Percentiles rank a stretch among this genome's conserved stretches.
phyloP scores from a whole-genome alignment of 2,329 filamentous ascomycete species.

The Trichoderma guizhouense region DNA sequence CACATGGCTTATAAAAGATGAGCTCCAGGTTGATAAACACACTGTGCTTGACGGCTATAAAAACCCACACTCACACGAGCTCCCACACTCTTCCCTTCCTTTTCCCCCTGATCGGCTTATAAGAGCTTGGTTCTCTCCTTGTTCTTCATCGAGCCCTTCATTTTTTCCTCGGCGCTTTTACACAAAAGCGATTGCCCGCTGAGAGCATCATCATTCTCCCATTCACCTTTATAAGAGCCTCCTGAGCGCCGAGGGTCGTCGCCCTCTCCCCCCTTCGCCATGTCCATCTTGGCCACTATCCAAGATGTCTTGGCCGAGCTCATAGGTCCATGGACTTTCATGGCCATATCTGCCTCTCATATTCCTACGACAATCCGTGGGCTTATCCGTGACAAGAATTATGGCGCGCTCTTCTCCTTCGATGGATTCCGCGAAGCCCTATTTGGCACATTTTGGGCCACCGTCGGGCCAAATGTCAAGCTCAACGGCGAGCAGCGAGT shows the following conservation, averaged over 20 bases:
- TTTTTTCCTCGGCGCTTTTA: background rate
- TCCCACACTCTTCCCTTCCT: conserved; percentile 1
- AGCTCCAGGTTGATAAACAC: background rate
- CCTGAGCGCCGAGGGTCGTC: background rate
- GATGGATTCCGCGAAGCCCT: conserved; percentile 46
- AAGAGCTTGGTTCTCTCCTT: background rate
- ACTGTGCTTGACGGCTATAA: conserved; percentile 16
- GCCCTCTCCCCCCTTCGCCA: conserved; percentile 18
- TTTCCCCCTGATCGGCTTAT: background rate
- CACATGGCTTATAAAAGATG: background rate
- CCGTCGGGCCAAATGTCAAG: conserved; percentile 50
- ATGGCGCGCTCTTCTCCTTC: conserved; percentile 39
- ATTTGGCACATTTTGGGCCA: conserved; percentile 61
- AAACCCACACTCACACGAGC: conserved; percentile 21
- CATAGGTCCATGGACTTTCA: conserved; percentile 51
- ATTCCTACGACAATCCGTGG: conserved; percentile 49
- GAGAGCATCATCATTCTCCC: background rate
- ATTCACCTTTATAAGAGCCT: background rate
- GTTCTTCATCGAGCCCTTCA: background rate
- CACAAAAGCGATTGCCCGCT: background rate
- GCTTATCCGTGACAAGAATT: conserved; percentile 37
- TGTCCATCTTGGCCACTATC: conserved; percentile 27
- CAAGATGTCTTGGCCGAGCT: conserved; percentile 34
- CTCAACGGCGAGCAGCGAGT: conserved; percentile 41
- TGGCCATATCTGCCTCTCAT: conserved; percentile 46